Conservation (phyloP, 116 monocot genomes). For the Posidonia oceanica region DNA sequence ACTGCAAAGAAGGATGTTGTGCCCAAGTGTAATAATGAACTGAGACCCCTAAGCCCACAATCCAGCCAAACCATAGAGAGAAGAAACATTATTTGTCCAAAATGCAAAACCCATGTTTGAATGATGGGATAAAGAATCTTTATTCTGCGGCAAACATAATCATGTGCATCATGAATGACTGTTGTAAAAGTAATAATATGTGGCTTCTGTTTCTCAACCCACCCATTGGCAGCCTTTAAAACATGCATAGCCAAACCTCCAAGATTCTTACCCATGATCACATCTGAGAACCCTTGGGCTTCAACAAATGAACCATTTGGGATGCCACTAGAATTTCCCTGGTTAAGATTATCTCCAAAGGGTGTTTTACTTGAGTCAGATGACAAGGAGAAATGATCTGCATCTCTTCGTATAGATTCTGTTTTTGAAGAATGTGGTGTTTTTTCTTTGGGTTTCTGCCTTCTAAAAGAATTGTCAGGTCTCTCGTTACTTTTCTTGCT, state of each 20-base stretch:
- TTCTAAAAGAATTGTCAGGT: neutral
- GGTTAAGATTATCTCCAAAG: neutral
- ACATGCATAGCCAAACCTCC: constrained; percentile 16
- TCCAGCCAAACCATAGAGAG: constrained; percentile 64
- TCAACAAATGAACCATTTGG: neutral
- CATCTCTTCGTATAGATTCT: neutral
- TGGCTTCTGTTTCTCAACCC: constrained; percentile 54
- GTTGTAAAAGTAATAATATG: constrained; percentile 17
- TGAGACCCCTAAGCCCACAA: constrained; percentile 67
- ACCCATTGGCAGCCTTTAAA: constrained; percentile 31
- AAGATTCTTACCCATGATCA: neutral
- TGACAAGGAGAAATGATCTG: neutral
- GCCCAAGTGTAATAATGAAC: constrained; percentile 67
- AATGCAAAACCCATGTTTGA: constrained; percentile 32
- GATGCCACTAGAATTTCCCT: neutral
- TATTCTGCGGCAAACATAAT: constrained; percentile 25
- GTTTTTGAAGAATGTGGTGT: neutral
- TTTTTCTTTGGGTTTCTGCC: neutral
- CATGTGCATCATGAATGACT: constrained; percentile 18
- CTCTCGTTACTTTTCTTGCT: neutral
- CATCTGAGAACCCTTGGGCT: neutral
- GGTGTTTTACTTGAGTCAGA: constrained; percentile 1
- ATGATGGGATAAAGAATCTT: constrained; percentile 43
- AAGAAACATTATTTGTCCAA: constrained; percentile 49
- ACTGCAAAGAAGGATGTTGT: constrained; percentile 68